Base-by-base conservation (phyloP, 2,329 filamentous ascomycete genomes). In the Stylonectria norvegica region DNA sequence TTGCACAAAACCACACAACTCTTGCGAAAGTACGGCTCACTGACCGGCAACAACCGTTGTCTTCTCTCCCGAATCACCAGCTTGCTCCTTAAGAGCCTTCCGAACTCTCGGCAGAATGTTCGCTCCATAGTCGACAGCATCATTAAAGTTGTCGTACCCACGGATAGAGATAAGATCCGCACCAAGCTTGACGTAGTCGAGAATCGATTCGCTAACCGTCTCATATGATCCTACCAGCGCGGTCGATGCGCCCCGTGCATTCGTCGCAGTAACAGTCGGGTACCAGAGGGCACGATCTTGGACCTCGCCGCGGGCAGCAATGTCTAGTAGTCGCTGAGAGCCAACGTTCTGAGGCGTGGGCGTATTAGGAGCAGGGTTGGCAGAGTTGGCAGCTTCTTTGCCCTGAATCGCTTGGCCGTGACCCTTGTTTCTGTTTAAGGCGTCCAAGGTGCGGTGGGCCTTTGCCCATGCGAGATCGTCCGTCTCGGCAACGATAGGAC, bases 271-370 rank as follows among this genome's bases (percentile, higher is more conserved):
- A 4, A 81, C 78, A 0, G 78, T 81, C 1, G 77, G 76, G 56
- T 80, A 81, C 77, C 78, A 81, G n/a, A 81, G 60, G 1, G 75
- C 76, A 14, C 76, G 73, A 53, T 81, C 78, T 48, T 81, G 78
- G 2, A 81, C 72, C 51, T 80, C 76, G 1, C 73, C 73, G 3
- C 64, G 61, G 33, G 66, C 62, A 19, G 78, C 78, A 47, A 81
- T 80, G 7, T 79, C 76, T 0, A 81, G 66, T 32, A 81, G 57
- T 1, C 78, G 67, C 57, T 80, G 76, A 0, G 76, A 79, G 1
- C 77, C 78, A 0, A 76, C 75, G 45, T 81, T 81, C 52, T 81
- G 76, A 2, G 77, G 77, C 10, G 47, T 7, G 10, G 39, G 42
- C 10, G 49, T 43, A 18, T 42, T 48, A n/a, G n/a, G n/a, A n/a